These are phyloP conservation scores for Piloderma croceum DNA, from an alignment of 768 basidiomycete species.

Conservation along the genomic window DNA sequence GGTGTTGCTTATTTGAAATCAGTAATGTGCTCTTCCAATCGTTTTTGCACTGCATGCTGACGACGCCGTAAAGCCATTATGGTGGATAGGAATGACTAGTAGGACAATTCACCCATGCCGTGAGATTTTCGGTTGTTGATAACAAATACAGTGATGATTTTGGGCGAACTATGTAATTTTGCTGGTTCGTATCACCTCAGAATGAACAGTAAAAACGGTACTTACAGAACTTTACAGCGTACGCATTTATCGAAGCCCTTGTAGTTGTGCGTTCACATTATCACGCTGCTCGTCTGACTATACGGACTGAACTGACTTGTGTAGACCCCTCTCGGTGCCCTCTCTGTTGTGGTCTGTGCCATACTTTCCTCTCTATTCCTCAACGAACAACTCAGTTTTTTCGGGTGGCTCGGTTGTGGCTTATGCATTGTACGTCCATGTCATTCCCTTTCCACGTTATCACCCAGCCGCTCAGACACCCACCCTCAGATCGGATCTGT, in stretches of 20 bases:
- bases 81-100: conserved; percentile 95
- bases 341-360: conserved; percentile 94
- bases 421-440: conserved; percentile 73
- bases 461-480: conserved; percentile 3
- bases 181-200: conserved; percentile 57
- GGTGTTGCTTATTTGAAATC: conserved; percentile 95
- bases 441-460: conserved; percentile 1
- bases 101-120: conserved; percentile 16
- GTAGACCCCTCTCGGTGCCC: conserved; percentile 89
- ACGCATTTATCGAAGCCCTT: conserved; percentile 88
- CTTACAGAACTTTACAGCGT: conserved; percentile 40
- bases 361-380: conserved; percentile 91
- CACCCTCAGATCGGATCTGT: conserved; percentile 65
- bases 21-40: conserved; percentile 39
- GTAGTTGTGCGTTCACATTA: conserved; percentile 63
- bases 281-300: conserved; percentile 5
- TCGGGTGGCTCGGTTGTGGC: conserved; percentile 93
- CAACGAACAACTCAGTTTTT: conserved; percentile 88
- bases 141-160: conserved; percentile 96
- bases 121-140: neutral
- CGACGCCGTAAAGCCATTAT: conserved; percentile 54
- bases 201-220: too few relatives aligned
- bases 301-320: conserved; percentile 3
- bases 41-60: conserved; percentile 6
- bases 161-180: conserved; percentile 86